Base-by-base conservation (phyloP, 2,329 filamentous ascomycete genomes). In the Emericellopsis atlantica region DNA sequence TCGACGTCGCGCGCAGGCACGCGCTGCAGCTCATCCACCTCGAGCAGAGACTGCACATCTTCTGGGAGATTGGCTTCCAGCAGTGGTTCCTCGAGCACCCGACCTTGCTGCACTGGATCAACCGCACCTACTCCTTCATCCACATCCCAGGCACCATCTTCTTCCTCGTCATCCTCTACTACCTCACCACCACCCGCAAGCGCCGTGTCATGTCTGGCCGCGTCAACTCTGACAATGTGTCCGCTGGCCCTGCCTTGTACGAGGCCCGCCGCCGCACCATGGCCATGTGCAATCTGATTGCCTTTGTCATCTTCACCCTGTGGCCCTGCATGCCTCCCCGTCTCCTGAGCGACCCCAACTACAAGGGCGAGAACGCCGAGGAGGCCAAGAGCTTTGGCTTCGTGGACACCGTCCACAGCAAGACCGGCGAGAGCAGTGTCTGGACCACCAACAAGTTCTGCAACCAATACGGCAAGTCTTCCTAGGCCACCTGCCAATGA, bases 61-160 rank as follows among this genome's bases (percentile, higher is more conserved):
- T 84, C 56, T 66, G 69, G 61, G 81, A 86, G 56, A 59, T 75
- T 4, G 62, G 62, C 11, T 67, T 85, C 36, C 81, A 86, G 58
- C 16, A 60, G 31, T 68, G 61, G 58, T 70, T 70, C 51, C 54
- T 64, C 43, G 56, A 60, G 16, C 69, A 70, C 40, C 70, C 76
- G 2, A 53, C 62, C 23, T 50, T 81, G 34, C 72, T 87, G 65
- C 72, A 67, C 48, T 84, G 73, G 73, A 82, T 79, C 49, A 86
- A 86, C 59, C 72, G 80, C 51, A 69, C 74, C 23, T 86, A 86
- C 60, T 84, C 80, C 6, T 85, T 84, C 59, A 84, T 87, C 51
- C 82, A 86, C 56, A 86, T 86, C 43, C 82, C 81, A 1, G 81
- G 80, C 12, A 85, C 81, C 6, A 85, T 86, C 48, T 67, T 80